Conservation (phyloP, 495 filamentous ascomycete species). For the Zalerion maritima region DNA sequence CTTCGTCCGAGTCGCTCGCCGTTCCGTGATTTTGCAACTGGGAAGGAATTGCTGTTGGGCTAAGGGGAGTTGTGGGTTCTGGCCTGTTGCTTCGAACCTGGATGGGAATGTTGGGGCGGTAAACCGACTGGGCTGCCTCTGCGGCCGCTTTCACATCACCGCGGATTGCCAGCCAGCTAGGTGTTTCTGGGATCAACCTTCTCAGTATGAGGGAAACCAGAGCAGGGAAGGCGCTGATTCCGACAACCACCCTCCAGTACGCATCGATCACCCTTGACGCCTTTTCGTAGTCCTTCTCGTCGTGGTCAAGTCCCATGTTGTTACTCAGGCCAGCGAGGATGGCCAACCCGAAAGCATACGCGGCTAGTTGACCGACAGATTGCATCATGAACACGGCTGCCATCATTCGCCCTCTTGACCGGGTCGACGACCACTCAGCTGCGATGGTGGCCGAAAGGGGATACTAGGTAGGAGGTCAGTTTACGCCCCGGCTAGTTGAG, state of each 20-base stretch:
- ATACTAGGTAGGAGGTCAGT: conserved; percentile 11
- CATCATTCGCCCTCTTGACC: conserved; percentile 45
- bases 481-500: not conserved
- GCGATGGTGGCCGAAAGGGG: conserved; percentile 41
- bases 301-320: conserved; percentile 24
- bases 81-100: conserved; percentile 31
- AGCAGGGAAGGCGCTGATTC: conserved; percentile 46
- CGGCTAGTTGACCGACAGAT: conserved; percentile 48
- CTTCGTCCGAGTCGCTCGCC: conserved; percentile 1
- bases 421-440: conserved; percentile 46
- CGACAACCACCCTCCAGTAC: conserved; percentile 47
- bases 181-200: conserved; percentile 47
- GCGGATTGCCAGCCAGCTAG: conserved; percentile 26
- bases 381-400: conserved; percentile 55
- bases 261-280: conserved; percentile 16
- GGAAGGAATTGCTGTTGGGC: conserved; percentile 1
- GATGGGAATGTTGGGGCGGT: conserved; percentile 39
- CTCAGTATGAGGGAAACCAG: conserved; percentile 42
- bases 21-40: too few species aligned
- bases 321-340: conserved; percentile 37
- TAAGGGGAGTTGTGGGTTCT: conserved; percentile 17
- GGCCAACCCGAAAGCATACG: conserved; percentile 20
- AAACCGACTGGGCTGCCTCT: conserved; percentile 13
- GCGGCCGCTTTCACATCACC: conserved; percentile 9
- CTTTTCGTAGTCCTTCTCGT: conserved; percentile 33